phyloP scores from a whole-genome alignment of 78 protist species.

The Protostelium mycophagum region DNA sequence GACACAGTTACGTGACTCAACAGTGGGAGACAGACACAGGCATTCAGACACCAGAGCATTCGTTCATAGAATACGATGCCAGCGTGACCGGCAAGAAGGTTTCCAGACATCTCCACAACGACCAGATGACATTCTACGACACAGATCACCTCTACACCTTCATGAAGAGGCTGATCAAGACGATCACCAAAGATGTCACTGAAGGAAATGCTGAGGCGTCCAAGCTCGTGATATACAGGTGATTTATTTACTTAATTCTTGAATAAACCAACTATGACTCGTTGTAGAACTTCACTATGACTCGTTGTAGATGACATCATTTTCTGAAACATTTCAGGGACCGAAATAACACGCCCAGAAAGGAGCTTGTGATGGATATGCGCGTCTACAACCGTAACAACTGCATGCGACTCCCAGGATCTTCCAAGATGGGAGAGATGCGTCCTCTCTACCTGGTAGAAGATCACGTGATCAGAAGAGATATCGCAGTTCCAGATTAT shows the following conservation, averaged over 20 bases:
- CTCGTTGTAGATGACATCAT: too few species aligned
- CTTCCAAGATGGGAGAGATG: neutral
- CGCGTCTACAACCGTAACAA: neutral
- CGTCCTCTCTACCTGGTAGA: neutral
- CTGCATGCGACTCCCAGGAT: neutral
- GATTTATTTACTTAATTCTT: neutral
- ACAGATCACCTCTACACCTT: neutral
- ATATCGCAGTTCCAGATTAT: neutral
- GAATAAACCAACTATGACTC: too few species aligned
- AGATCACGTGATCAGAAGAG: neutral
- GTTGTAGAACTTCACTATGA: too few species aligned
- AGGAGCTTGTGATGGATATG: neutral
- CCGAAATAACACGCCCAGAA: neutral
- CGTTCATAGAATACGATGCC: neutral
- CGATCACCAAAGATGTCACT: neutral
- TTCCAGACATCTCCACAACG: neutral
- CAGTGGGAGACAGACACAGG: neutral
- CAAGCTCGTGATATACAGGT: neutral
- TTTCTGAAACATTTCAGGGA: neutral
- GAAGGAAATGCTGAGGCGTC: neutral
- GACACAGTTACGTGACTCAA: neutral
- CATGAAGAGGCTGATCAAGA: neutral
- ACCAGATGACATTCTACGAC: neutral
- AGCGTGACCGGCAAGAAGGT: neutral
- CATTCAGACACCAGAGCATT: neutral